Evolutionary conservation across 2,329 filamentous ascomycete genomes (phyloP), one percentile per base, ranked within the genome.

Genomic region (Alternaria triticina): DNA sequence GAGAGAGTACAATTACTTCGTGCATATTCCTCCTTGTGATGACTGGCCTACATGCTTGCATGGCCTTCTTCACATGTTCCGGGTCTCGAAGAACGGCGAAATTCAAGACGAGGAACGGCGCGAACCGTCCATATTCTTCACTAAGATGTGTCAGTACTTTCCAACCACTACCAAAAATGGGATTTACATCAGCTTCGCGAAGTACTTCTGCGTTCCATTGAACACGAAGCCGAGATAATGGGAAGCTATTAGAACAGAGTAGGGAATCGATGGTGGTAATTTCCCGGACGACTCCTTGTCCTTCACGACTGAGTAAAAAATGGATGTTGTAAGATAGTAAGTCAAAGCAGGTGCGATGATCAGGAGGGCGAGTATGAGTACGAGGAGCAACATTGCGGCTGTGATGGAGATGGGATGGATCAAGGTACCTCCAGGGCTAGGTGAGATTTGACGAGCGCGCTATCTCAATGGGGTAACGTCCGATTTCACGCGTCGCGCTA

Each of bases 161-260:
- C 2, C 30, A 33, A 33, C 6, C 6, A 33, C 13, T 13, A 4
- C 9, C 12, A 11, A 6, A 25, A 9, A n/a, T 25, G n/a, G 5
- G 11, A 7, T 70, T 52, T 61, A 76, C 74, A 75, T 59, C 22
- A 73, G 50, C n/a, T 65, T 63, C 6, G 70, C 73, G 36, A 76
- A 72, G 54, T 71, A 74, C 27, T 66, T 68, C 10, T 68, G 66
- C 9, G 70, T 67, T 23, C 71, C 72, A 11, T 62, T 45, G 20
- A 60, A 63, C 4, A 67, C 65, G n/a, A 77, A 46, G 10, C 67
- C 64, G 30, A 70, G 63, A 2, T 65, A 57, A 54, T 74, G 70
- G 47, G 70, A 75, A 22, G 73, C 12, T 3, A 68, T 71, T 6
- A 71, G 70, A 5, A 75, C 36, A 15, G 66, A 62, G 43, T 72